Evolutionary conservation across 2,329 filamentous ascomycete species (phyloP).

Genomic region (Claviceps digitariae): DNA sequence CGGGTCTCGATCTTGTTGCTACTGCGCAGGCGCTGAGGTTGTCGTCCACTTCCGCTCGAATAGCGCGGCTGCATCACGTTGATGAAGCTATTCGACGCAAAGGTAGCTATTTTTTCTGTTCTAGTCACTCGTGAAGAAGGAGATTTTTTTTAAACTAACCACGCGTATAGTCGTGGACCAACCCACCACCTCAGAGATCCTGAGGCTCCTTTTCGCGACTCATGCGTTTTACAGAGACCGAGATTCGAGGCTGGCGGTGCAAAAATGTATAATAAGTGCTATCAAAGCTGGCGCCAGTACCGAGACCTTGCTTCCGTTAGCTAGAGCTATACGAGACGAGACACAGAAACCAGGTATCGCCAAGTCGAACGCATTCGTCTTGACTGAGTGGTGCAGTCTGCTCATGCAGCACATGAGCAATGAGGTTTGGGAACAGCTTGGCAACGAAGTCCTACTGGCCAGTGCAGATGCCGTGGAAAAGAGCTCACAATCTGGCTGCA

Average conservation of each 20-base stretch:
- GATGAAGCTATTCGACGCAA: slow-evolving; percentile 36
- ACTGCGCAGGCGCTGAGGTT: slow-evolving; percentile 40
- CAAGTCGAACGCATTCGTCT: slow-evolving; percentile 67
- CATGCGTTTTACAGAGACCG: slow-evolving; percentile 81
- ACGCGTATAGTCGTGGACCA: slow-evolving; percentile 27
- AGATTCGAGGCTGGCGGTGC: slow-evolving; percentile 67
- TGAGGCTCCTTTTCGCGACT: slow-evolving; percentile 71
- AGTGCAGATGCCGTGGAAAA: slow-evolving; percentile 65
- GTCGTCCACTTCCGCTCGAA: slow-evolving; percentile 46
- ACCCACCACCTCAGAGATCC: slow-evolving; percentile 37
- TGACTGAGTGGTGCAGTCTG: slow-evolving; percentile 80
- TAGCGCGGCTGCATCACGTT: slow-evolving; percentile 39
- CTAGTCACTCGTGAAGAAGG: slow-evolving; percentile 11
- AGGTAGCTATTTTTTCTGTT: slow-evolving; percentile 1
- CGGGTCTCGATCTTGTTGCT: slow-evolving; percentile 34
- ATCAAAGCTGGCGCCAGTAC: slow-evolving; percentile 41
- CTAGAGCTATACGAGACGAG: slow-evolving; percentile 56
- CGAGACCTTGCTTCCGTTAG: slow-evolving; percentile 48
- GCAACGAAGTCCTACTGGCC: slow-evolving; percentile 50
- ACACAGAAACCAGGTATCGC: slow-evolving; percentile 66
- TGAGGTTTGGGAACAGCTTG: slow-evolving; percentile 49
- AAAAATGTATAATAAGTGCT: slow-evolving; percentile 61
- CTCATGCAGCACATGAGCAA: slow-evolving; percentile 59
- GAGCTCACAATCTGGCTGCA: slow-evolving; percentile 54
- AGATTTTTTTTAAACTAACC: not conserved